These are phyloP conservation scores for Exophiala aquamarina DNA, from an alignment of 2,329 filamentous ascomycete species.

Conservation along the genomic window DNA sequence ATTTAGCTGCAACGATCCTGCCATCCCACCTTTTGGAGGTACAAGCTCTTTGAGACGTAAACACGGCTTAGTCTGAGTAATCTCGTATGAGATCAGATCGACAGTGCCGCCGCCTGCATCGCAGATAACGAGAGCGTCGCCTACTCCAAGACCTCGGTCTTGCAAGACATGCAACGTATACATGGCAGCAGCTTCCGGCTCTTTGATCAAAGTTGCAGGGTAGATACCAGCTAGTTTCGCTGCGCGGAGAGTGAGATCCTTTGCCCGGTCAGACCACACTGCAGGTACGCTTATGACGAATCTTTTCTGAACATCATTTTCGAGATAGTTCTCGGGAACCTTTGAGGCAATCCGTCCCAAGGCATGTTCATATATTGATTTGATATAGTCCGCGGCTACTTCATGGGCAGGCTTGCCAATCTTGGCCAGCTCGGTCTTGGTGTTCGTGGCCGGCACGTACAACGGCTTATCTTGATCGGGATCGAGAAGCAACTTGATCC, in stretches of 20 bases:
- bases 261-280: slow-evolving; percentile 31
- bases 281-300: slow-evolving; percentile 32
- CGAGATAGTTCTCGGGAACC: slow-evolving; percentile 12
- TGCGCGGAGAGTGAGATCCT: slow-evolving; percentile 4
- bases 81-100: slow-evolving; percentile 51
- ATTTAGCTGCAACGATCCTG: slow-evolving; percentile 35
- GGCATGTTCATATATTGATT: slow-evolving; percentile 29
- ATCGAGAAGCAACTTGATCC: slow-evolving; percentile 31
- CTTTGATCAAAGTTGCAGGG: slow-evolving; percentile 27
- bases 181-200: slow-evolving; percentile 34
- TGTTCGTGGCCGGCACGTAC: slow-evolving; percentile 22
- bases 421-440: slow-evolving; percentile 11
- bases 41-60: slow-evolving; percentile 15
- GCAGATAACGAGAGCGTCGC: slow-evolving; percentile 35
- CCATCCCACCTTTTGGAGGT: slow-evolving; percentile 28
- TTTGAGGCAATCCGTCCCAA: slow-evolving; percentile 11
- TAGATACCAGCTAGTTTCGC: slow-evolving; percentile 27
- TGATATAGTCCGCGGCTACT: slow-evolving; percentile 26
- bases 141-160: slow-evolving; percentile 11
- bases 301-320: slow-evolving; percentile 22
- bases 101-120: slow-evolving; percentile 82
- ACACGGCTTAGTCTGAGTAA: slow-evolving; percentile 23
- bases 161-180: slow-evolving; percentile 29
- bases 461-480: slow-evolving; percentile 23
- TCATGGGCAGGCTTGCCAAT: slow-evolving; percentile 31